Conservation (phyloP, 306 rosid species). For the Dalbergia cochinchinensis region DNA sequence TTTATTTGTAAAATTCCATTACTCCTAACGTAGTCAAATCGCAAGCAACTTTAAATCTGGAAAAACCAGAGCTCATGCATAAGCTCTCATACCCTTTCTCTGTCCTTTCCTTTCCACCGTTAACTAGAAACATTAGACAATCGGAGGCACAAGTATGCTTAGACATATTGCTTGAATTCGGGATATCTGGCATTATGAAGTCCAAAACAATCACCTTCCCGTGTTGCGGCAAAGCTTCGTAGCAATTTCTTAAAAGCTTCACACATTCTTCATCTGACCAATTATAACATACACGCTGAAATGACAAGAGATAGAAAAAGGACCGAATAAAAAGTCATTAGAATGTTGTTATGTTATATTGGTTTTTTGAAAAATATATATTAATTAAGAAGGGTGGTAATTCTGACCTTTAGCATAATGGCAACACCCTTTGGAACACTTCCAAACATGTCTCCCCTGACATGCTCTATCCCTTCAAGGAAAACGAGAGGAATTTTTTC, state of each 20-base stretch:
- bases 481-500: not conserved
- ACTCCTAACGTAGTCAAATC: not conserved
- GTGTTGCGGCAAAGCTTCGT: not conserved
- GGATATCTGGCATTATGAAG: not conserved
- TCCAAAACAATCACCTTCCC: not conserved
- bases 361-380: not conserved
- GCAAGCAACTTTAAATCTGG: constrained; percentile 1
- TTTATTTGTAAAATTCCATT: not conserved
- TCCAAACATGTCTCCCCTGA: constrained; percentile 41
- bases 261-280: constrained; percentile 4
- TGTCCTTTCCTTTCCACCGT: constrained; percentile 24
- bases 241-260: not conserved
- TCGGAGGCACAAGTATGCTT: not conserved
- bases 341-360: not conserved
- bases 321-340: no score
- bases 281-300: not conserved
- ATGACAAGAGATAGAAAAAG: no score
- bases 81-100: constrained; percentile 5
- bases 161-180: not conserved
- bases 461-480: constrained; percentile 34
- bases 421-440: constrained; percentile 39
- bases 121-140: not conserved
- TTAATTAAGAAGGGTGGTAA: not conserved
- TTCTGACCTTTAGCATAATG: constrained; percentile 13
- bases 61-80: constrained; percentile 11